Evolutionary conservation across 192 early-diverging fungal species (phyloP), one percentile per base, ranked within the genome.

Genomic region (Dissophora ornata): DNA sequence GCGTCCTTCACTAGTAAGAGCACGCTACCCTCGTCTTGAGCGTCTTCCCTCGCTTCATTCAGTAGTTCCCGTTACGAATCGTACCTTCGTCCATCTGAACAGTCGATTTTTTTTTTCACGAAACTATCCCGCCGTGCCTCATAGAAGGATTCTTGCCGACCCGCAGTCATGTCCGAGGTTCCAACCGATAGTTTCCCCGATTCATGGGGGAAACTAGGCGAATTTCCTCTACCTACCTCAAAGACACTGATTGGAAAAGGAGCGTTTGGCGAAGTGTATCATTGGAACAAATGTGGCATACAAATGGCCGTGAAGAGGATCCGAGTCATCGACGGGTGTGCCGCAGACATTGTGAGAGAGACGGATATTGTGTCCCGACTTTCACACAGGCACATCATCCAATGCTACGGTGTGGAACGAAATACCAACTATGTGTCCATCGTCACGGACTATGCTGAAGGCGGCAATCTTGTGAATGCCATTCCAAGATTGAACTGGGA

Each of bases 361-460:
- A 34, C 19, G 1, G 21, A 21, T 3, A 47, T 47, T 46, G 12
- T 47, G 7, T 16, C 25, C 16, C 2, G 15, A 4, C 63, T 66
- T 7, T 21, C 22, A 1, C 36, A 66, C 34, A 29, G 3, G 25
- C 48, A 64, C 28, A 52, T 64, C 49, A 54, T 64, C 29, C 62
- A 54, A n/a, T 64, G 21, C 51, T 54, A 32, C 12, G 50, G 10
- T 0, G 4, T 54, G 5, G 40, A 42, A 12, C 22, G 21, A 3
- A 18, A 55, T 34, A 18, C 34, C 6, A 9, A 55, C 33, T 30
- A 19, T 36, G 21, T 64, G 5, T 32, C 15, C 21, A 19, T 64
- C 15, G 19, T 64, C 2, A 64, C 44, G 51, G 62, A 64, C n/a
- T 45, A 45, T 32, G 62, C 51, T 10, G 62, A 52, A 18, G 62